Base-by-base conservation (phyloP, 2,329 filamentous ascomycete genomes). In the Colletotrichum brevisporum region DNA sequence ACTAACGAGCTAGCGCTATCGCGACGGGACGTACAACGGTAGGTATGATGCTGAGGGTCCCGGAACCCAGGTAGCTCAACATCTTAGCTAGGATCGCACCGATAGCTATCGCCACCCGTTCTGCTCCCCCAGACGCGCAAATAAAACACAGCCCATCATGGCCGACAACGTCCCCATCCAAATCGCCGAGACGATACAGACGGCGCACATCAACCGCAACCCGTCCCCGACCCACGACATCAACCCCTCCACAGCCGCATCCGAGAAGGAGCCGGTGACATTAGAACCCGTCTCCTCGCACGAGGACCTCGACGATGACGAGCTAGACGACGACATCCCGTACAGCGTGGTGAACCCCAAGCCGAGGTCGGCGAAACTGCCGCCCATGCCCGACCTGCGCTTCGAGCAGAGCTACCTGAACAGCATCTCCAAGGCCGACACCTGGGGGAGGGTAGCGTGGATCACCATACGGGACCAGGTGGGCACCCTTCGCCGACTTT, bases 321-420 rank as follows among this genome's bases (percentile, higher is more conserved):
- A 91, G 58, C 66, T 69, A 18, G 67, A 70, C 36, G 90, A 91
- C 68, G 91, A 93, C 63, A 90, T 94, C 24, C 91, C 91, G 13
- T 85, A 91, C 70, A 91, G 89, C 72, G 86, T 91, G 5, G 80
- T 94, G 59, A 84, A 85, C 51, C 85, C 89, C 54, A 80, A 84
- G 63, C 83, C 83, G 59, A 84, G 83, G 55, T 76, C 76, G 54
- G 79, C 81, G 43, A 79, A 82, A 48, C 83, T 91, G 63, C 88
- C 87, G 36, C 88, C 90, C 9, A 88, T 98, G 76, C 94, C 95
- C 4, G 96, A 99, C 82, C 84, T 99, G 73, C 90, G 96, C 51
- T 98, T 98, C 82, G 96, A 99, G 83, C 96, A 99, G 87, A 98
- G 95, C 85, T 99, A 99, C 80, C 88, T 99, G 63, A 92, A 93